phyloP scores from a whole-genome alignment of 192 early-diverging fungal species.

The Coemansia asiatica region DNA sequence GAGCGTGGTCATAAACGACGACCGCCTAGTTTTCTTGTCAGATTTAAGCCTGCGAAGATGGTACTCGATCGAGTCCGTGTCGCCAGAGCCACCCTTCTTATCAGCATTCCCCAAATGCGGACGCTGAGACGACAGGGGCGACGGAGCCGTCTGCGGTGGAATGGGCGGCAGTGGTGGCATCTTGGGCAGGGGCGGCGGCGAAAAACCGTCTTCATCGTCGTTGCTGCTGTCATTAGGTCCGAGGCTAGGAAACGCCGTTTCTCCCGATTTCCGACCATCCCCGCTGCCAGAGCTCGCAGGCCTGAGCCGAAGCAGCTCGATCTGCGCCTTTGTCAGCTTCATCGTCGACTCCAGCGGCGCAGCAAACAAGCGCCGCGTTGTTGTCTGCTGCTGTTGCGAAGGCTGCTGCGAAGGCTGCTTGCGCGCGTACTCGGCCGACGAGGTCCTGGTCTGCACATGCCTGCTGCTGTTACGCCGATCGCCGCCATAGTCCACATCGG shows the following conservation, averaged over 20 bases:
- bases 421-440: constrained; percentile 14
- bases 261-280: neutral
- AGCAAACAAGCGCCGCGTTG: neutral
- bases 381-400: too few relatives aligned
- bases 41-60: constrained; percentile 34
- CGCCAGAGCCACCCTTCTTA: constrained; percentile 8
- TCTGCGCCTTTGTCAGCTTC: constrained; percentile 21
- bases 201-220: neutral
- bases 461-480: neutral
- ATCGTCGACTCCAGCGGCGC: constrained; percentile 17
- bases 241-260: neutral
- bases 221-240: neutral
- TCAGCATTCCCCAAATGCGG: neutral
- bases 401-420: neutral
- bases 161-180: constrained; percentile 27
- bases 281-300: constrained; percentile 11
- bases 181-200: constrained; percentile 37
- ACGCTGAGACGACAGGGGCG: constrained; percentile 14
- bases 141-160: neutral
- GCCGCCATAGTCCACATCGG: neutral
- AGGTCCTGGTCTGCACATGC: constrained; percentile 7
- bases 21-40: constrained; percentile 38
- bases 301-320: constrained; percentile 28
- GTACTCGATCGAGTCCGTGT: constrained; percentile 45
- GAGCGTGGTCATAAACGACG: constrained; percentile 51